phyloP scores from a whole-genome alignment of 352 stramenopile species.

The Phytophthora chlamydospora region DNA sequence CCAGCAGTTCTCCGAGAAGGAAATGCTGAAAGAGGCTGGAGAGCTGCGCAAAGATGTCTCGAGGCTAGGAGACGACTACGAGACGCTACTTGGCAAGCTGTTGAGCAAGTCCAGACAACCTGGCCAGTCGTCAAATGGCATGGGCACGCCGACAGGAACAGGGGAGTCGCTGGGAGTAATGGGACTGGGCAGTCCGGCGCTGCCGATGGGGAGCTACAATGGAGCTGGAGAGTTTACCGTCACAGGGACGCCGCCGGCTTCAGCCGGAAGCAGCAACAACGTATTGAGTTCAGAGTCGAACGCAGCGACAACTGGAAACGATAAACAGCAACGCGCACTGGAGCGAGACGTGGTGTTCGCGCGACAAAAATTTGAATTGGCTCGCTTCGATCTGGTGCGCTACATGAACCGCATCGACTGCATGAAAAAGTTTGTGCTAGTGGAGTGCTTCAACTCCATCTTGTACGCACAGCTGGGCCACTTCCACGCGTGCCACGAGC shows the following conservation, averaged over 20 bases:
- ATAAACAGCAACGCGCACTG: conserved; percentile 54
- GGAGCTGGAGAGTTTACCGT: conserved; percentile 16
- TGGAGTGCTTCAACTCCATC: conserved; percentile 87
- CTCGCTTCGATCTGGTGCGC: conserved; percentile 84
- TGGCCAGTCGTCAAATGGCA: conserved; percentile 24
- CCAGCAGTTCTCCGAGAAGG: conserved; percentile 70
- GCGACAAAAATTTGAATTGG: conserved; percentile 77
- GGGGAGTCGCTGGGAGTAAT: conserved; percentile 25
- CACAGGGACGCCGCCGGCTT: conserved; percentile 24
- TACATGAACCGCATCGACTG: conserved; percentile 85
- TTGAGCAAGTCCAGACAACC: conserved; percentile 69
- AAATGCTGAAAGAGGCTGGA: conserved; percentile 69
- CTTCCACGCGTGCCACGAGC: conserved; percentile 82
- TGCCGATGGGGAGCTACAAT: conserved; percentile 21
- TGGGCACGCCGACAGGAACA: conserved; percentile 30
- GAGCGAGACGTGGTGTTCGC: conserved; percentile 72
- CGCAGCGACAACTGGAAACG: conserved; percentile 19
- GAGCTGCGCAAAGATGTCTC: conserved; percentile 76
- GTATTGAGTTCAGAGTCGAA: conserved; percentile 20
- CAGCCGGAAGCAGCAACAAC: conserved; percentile 28
- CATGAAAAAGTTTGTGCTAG: conserved; percentile 85
- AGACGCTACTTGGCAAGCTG: conserved; percentile 79
- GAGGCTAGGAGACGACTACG: conserved; percentile 80
- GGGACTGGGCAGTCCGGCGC: conserved; percentile 33
- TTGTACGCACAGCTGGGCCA: conserved; percentile 82